Base-by-base conservation (phyloP, 2,329 filamentous ascomycete species). In the Aspergillus neotritici region DNA sequence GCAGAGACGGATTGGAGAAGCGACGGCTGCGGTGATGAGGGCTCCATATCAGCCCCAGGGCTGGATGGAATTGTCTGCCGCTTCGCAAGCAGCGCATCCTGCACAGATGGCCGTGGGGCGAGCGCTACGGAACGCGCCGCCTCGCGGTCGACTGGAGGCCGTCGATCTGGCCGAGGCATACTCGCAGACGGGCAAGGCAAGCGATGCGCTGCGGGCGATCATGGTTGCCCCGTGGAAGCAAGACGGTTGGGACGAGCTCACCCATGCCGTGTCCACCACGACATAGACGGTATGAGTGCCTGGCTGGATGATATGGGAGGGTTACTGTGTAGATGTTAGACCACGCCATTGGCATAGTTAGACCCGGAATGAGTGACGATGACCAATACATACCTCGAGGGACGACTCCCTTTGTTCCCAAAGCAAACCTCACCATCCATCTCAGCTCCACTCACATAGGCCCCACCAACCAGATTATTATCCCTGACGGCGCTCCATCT, bases 101-200 rank as follows among this genome's bases (percentile, higher is more conserved):
- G 83, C 86, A 3, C 80, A 86, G 52, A 89, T 95, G 81, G 87
- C 89, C 2, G 72, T 94, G 48, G 77, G 82, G 58, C 87, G 89
- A n/a, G 89, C 90, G 0, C 60, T 78, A 31, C 82, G 83, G 54
- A 82, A 79, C 7, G 80, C 90, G 2, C 86, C 89, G 30, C 89
- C 90, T 0, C 67, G 75, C 39, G 87, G 88, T 0, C 68, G 74
- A 2, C 68, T 94, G 10, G 78, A 77, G 13, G 82, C 87, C 1
- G 72, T 75, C 16, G 86, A 87, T 47, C 66, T 97, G 42, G 80
- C 86, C 2, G 71, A 73, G 50, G 84, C 87, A 4, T 89, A 86
- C 70, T 79, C 84, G 2, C 83, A 85, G 1, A 89, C 85, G 0
- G 83, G 85, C 1, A 79, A 72, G 46, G 74, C 80, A 3, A 78